Conservation (phyloP, 192 early-diverging fungal genomes). For the Phlyctochytrium arcticum region DNA sequence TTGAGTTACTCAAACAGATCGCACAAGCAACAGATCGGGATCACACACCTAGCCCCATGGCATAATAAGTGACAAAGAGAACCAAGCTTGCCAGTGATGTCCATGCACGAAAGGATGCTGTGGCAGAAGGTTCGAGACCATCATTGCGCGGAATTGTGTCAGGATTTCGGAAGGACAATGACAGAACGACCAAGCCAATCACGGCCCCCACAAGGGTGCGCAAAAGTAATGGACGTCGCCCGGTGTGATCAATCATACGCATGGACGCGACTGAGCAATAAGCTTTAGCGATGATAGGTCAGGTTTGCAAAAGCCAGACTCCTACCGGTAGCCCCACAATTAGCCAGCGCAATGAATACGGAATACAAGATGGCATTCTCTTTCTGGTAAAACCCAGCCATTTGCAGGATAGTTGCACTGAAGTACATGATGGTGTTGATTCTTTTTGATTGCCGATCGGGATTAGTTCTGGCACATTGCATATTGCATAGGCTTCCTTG, state of each 20-base stretch:
- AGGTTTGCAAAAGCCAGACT: too few relatives aligned
- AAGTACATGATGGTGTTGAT: conserved; percentile 1
- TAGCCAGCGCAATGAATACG: not conserved
- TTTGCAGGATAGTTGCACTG: not conserved
- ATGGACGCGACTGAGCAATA: not conserved
- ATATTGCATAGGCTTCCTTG: too few relatives aligned
- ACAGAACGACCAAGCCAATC: not conserved
- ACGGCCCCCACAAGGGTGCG: not conserved
- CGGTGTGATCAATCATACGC: not conserved
- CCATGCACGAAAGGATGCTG: not conserved
- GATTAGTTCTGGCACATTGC: too few relatives aligned
- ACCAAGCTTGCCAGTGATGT: conserved; percentile 1
- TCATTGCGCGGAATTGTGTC: not conserved
- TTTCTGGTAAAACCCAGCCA: not conserved
- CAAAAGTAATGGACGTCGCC: not conserved
- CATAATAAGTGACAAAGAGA: not conserved
- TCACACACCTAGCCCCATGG: not conserved
- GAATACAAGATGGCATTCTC: not conserved
- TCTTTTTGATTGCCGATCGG: not conserved
- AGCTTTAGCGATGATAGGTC: too few relatives aligned
- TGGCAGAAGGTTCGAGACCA: not conserved
- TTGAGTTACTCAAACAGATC: not conserved
- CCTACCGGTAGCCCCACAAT: too few relatives aligned
- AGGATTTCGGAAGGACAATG: not conserved
- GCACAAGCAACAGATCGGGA: too few relatives aligned